Percentiles rank a stretch among this genome's conserved stretches.
Conservation (phyloP, 1,139 yeast species). For the Candida sp. region DNA sequence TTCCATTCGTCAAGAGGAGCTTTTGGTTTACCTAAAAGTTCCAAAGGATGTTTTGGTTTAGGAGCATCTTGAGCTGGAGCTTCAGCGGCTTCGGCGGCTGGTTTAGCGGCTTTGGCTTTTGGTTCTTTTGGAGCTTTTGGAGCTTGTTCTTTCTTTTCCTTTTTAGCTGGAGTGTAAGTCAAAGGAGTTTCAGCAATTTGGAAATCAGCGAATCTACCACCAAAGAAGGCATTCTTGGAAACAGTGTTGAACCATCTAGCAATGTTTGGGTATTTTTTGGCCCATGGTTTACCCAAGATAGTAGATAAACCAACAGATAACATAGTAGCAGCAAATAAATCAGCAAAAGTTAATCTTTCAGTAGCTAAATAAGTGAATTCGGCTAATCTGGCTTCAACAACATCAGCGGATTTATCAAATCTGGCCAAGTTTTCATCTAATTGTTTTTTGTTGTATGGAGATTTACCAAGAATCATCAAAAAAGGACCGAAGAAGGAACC, state of each 20-base stretch:
- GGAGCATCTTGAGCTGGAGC: slow-evolving; percentile 41
- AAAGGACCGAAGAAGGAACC: slow-evolving; percentile 31
- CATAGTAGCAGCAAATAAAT: slow-evolving; percentile 67
- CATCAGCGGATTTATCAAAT: slow-evolving; percentile 35
- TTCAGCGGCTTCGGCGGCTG: slow-evolving; percentile 41
- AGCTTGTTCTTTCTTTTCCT: slow-evolving; percentile 54
- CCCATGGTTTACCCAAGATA: slow-evolving; percentile 76
- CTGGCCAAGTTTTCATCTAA: slow-evolving; percentile 53
- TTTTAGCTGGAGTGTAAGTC: slow-evolving; percentile 74
- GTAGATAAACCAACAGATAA: slow-evolving; percentile 61
- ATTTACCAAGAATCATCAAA: slow-evolving; percentile 29
- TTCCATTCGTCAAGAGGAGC: slow-evolving; percentile 90
- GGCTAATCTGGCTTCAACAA: slow-evolving; percentile 63
- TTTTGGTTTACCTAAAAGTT: slow-evolving; percentile 69
- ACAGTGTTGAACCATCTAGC: slow-evolving; percentile 87
- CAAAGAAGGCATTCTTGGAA: slow-evolving; percentile 51
- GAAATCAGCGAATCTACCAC: slow-evolving; percentile 36
- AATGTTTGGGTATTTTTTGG: slow-evolving; percentile 66
- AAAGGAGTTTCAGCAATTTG: slow-evolving; percentile 62
- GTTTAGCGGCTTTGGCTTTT: slow-evolving; percentile 23
- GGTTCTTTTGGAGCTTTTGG: slow-evolving; percentile 10
- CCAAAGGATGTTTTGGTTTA: slow-evolving; percentile 92
- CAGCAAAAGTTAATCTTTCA: slow-evolving; percentile 87
- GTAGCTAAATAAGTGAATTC: slow-evolving; percentile 87
- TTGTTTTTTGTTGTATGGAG: slow-evolving; percentile 74